Percentiles rank a stretch among this genome's conserved stretches.
Evolutionary conservation across 345 rosid species (phyloP).

Genomic region (Eucalyptus grandis): DNA sequence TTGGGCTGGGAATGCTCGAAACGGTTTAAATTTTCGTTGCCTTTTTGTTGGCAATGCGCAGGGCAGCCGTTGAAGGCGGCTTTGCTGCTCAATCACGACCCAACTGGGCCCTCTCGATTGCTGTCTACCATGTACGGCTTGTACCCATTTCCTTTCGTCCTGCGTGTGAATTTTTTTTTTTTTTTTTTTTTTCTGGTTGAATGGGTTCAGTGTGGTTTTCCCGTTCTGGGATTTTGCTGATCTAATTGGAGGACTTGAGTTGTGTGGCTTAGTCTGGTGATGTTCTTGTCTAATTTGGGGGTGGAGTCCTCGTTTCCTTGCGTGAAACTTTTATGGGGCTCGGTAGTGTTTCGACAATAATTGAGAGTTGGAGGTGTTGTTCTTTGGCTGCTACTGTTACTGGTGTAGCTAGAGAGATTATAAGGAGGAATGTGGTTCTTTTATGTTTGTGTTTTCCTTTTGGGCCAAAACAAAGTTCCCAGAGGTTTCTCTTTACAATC

Average conservation of each 20-base stretch:
- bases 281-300: background rate
- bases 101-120: conserved; percentile 65
- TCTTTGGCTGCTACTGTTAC: background rate
- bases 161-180: background rate
- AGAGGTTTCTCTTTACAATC: background rate
- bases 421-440: background rate
- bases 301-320: background rate
- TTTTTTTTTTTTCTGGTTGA: background rate
- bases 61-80: conserved; percentile 73
- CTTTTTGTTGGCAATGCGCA: conserved; percentile 1
- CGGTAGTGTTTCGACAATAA: background rate
- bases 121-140: conserved; percentile 59
- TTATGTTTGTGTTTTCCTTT: background rate
- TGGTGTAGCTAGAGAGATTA: background rate
- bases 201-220: background rate
- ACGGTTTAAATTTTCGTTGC: background rate
- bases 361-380: background rate
- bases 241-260: background rate
- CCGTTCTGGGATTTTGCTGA: background rate
- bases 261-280: background rate
- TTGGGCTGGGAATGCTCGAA: background rate
- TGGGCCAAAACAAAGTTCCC: background rate
- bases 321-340: background rate
- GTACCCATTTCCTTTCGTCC: background rate
- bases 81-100: conserved; percentile 66